Evolutionary conservation across 2,329 filamentous ascomycete species (phyloP), one percentile per base, ranked within the genome.

Genomic region (Mycosphaerella sp.): DNA sequence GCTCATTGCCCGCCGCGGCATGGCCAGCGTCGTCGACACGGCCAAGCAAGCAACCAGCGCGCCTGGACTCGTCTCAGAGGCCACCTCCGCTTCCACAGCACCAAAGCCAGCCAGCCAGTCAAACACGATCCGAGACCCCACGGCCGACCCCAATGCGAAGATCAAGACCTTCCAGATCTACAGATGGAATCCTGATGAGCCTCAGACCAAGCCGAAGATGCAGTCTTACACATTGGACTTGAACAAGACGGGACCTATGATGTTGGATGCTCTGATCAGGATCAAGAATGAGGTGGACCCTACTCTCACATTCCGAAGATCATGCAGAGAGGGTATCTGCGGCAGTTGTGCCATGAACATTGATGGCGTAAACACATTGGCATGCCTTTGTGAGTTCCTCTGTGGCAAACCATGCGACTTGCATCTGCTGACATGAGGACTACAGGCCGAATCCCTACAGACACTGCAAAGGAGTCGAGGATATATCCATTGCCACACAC

Each of bases 321-420:
- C 88, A 74, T 98, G 93, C 78, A 82, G 93, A 76, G 93, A 98
- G 81, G 93, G 93, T 66, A 98, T 98, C 69, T 98, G 93, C 72
- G 93, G 93, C 64, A 95, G 89, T 74, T 98, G 93, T 73, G 93
- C 93, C 64, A 98, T 98, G 93, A 98, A 98, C 80, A 97, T 98
- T 73, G 95, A 97, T 73, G 93, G 93, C 73, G 87, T 95, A 69
- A 98, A 98, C 79, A 98, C 93, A 54, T 77, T 98, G 67, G 93
- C 93, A 64, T 98, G 93, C 76, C 78, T 98, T 71, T 98, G 93
- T 95, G 34, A 88, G 66, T 87, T 84, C 14, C 6, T 4, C 6
- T 11, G 6, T 1, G n/a, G 42, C 36, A 14, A 48, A 32, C 40
- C 39, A 48, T 39, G 46, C 45, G 34, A 38, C 32, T 8, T 34